Percentiles rank a stretch among this genome's conserved stretches.
Conservation (phyloP, 2,329 filamentous ascomycete species). For the Hypoxylon sp. region DNA sequence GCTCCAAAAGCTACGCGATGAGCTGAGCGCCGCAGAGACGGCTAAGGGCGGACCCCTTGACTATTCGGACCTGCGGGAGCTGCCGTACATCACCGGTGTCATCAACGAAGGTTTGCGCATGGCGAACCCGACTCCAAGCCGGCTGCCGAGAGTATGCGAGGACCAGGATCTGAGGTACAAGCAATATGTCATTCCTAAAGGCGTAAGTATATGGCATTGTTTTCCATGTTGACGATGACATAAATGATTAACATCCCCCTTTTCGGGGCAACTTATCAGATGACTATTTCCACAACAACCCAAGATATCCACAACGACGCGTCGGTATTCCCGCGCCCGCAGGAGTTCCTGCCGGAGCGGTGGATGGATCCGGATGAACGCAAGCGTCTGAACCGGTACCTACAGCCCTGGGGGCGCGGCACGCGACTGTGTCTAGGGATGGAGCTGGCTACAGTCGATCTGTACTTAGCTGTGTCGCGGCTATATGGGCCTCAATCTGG, state of each 20-base stretch:
- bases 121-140: slow-evolving; percentile 47
- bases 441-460: slow-evolving; percentile 48
- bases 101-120: slow-evolving; percentile 48
- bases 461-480: slow-evolving; percentile 46
- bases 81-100: slow-evolving; percentile 48
- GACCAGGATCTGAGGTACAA: slow-evolving; percentile 46
- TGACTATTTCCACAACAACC: slow-evolving; percentile 46
- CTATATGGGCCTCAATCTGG: slow-evolving; percentile 44
- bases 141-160: slow-evolving; percentile 45
- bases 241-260: background rate
- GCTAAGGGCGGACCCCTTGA: slow-evolving; percentile 33
- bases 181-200: slow-evolving; percentile 39
- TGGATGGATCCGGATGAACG: slow-evolving; percentile 43
- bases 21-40: slow-evolving; percentile 41
- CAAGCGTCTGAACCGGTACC: slow-evolving; percentile 38
- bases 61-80: slow-evolving; percentile 42
- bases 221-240: background rate
- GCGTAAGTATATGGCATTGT: slow-evolving; percentile 35
- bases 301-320: slow-evolving; percentile 46
- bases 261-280: slow-evolving; percentile 24
- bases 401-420: slow-evolving; percentile 48
- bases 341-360: slow-evolving; percentile 43
- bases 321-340: slow-evolving; percentile 37
- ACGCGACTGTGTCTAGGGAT: slow-evolving; percentile 45
- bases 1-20: slow-evolving; percentile 31